Evolutionary conservation across 2,329 filamentous ascomycete species (phyloP).

Genomic region (Pestalotiopsis sp.): DNA sequence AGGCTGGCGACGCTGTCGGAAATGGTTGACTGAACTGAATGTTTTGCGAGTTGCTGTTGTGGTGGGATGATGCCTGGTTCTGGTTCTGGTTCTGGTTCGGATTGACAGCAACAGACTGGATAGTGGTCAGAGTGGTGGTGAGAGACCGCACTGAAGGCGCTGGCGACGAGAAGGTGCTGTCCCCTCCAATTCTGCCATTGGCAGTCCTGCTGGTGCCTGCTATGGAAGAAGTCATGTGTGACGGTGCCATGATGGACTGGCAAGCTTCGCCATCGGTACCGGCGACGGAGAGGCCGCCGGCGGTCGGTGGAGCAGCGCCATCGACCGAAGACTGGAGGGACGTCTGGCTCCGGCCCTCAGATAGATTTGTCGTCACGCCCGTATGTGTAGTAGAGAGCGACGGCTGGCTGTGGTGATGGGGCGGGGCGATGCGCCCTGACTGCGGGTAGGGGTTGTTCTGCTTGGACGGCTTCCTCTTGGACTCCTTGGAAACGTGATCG

Average conservation of each 20-base stretch:
- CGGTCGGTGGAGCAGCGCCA: conserved; percentile 56
- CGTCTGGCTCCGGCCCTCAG: conserved; percentile 57
- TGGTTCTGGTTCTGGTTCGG: conserved; percentile 32
- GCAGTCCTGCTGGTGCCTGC: conserved; percentile 75
- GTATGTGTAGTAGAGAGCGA: conserved; percentile 60
- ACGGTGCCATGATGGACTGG: conserved; percentile 74
- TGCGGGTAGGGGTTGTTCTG: conserved; percentile 93
- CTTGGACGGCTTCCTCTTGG: conserved; percentile 63
- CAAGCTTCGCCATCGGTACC: conserved; percentile 79
- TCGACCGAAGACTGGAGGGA: conserved; percentile 65
- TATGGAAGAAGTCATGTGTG: conserved; percentile 66
- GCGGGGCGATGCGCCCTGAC: conserved; percentile 61
- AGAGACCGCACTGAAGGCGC: conserved; percentile 79
- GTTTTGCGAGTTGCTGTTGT: conserved; percentile 40
- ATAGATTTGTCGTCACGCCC: conserved; percentile 50
- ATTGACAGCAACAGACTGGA: conserved; percentile 64
- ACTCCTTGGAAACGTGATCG: conserved; percentile 36
- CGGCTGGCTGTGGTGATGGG: conserved; percentile 46
- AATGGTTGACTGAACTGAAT: conserved; percentile 69
- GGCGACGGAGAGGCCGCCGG: conserved; percentile 72
- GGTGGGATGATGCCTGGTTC: conserved; percentile 40
- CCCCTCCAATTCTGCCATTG: conserved; percentile 69
- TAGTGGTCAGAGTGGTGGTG: conserved; percentile 82
- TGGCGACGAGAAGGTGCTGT: conserved; percentile 80
- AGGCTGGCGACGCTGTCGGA: conserved; percentile 64